Evolutionary conservation across 495 filamentous ascomycete species (phyloP), one percentile per base, ranked within the genome.

Genomic region (Choiromyces venosus): DNA sequence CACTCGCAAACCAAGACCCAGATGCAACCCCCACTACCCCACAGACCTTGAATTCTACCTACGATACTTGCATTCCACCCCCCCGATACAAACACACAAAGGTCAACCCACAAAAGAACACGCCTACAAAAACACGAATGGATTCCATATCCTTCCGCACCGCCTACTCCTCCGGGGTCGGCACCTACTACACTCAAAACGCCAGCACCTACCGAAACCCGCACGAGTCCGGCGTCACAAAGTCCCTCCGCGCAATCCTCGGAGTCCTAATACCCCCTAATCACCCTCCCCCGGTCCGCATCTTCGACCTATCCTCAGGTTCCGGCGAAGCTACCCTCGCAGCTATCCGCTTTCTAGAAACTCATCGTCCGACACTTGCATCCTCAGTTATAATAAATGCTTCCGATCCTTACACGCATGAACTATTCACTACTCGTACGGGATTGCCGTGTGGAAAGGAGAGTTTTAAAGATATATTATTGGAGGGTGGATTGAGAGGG

Each of bases 111-210:
- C 52, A 18, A 33, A 33, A 61, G 25, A 61, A 5, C 46, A 7
- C 9, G 21, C 5, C 44, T 52, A 25, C 12, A 61, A 33, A 61
- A 29, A 5, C 12, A 61, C 52, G 12, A 33, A 61, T 61, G 52
- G 52, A 61, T 61, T 77, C 75, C 61, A 76, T 83, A 71, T 83
- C 83, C 46, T 82, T 83, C 73, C 66, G 69, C 25, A 40, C 68
- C 37, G 72, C 73, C 39, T 82, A 79, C 73, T 73, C 72, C 61
- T 78, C 76, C 35, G 81, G 82, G 40, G 72, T 83, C 56, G 74
- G 70, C 40, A 79, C 72, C 39, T 79, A 79, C 76, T 79, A 79
- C 66, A 69, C 72, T 29, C 71, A 71, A 25, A 56, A 76, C 16
- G 71, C 76, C 33, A 61, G 65, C 52, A 79, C 35, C 46, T 79